Evolutionary conservation across 352 stramenopile species (phyloP).

Genomic region (Thraustochytrium sp.): DNA sequence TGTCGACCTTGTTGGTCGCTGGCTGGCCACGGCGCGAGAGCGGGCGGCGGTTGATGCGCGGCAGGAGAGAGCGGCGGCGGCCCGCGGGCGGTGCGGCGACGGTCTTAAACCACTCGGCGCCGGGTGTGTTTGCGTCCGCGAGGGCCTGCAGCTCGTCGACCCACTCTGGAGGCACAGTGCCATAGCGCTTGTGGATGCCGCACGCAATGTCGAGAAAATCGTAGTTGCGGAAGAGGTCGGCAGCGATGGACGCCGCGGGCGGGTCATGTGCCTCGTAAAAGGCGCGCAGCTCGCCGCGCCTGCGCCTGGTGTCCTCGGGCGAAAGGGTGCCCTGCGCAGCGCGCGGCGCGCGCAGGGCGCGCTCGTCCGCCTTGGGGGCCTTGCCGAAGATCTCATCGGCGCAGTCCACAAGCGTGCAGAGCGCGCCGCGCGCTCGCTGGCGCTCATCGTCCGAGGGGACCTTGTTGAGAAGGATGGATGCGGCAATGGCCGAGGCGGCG

Average conservation of each 20-base stretch:
- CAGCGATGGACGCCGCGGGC: background rate
- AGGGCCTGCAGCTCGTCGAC: conserved; percentile 3
- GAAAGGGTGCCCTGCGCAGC: background rate
- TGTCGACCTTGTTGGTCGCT: background rate
- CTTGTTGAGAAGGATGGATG: background rate
- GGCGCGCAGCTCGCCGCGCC: background rate
- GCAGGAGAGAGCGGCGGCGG: background rate
- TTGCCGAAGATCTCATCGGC: background rate
- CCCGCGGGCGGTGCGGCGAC: background rate
- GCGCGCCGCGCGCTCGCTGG: background rate
- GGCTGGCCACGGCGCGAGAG: background rate
- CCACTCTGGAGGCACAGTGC: background rate
- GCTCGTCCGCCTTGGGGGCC: background rate
- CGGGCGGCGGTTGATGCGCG: background rate
- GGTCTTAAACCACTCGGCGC: conserved; percentile 5
- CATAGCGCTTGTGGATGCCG: conserved; percentile 34
- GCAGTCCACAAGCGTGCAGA: background rate
- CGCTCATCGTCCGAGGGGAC: background rate
- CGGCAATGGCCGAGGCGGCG: background rate
- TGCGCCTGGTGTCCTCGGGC: background rate
- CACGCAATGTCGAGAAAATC: conserved; percentile 9
- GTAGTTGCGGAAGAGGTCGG: conserved; percentile 17
- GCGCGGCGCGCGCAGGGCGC: background rate
- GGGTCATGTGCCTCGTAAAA: conserved; percentile 27
- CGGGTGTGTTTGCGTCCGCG: background rate